phyloP scores from a whole-genome alignment of 495 filamentous ascomycete species.

The Penicillium samsonianum region DNA sequence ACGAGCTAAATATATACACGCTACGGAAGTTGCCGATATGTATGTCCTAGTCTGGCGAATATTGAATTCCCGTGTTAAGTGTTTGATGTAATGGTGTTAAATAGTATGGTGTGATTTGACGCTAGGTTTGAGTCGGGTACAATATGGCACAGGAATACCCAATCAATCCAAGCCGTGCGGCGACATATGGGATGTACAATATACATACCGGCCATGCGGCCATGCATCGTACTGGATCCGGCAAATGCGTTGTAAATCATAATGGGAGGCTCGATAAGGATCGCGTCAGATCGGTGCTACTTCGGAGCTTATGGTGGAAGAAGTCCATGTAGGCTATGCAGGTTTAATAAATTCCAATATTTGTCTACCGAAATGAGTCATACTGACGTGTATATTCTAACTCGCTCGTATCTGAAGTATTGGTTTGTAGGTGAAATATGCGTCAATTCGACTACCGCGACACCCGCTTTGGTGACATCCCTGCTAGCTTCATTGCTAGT shows the following conservation, averaged over 20 bases:
- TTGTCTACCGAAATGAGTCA: constrained; percentile 1
- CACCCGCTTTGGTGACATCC: constrained; percentile 9
- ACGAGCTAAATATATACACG: neutral
- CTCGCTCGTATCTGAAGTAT: neutral
- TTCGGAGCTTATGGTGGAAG: constrained; percentile 4
- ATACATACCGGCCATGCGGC: neutral
- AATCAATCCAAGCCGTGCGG: neutral
- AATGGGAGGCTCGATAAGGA: constrained; percentile 16
- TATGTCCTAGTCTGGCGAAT: neutral
- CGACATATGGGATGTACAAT: neutral
- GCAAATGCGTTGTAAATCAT: constrained; percentile 1
- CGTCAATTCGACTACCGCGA: constrained; percentile 12
- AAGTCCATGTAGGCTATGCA: neutral
- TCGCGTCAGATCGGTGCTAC: constrained; percentile 19
- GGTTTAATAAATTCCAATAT: neutral
- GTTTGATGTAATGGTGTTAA: neutral
- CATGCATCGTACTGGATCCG: neutral
- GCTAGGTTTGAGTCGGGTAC: neutral
- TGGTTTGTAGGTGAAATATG: neutral
- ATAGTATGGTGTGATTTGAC: neutral
- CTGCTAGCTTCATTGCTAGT: constrained; percentile 7
- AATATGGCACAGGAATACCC: neutral
- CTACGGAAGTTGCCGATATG: neutral
- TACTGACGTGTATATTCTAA: neutral
- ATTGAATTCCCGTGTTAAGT: neutral